phyloP scores from a whole-genome alignment of 163 green algal species.

The Coccomyxa subellipsoidea region DNA sequence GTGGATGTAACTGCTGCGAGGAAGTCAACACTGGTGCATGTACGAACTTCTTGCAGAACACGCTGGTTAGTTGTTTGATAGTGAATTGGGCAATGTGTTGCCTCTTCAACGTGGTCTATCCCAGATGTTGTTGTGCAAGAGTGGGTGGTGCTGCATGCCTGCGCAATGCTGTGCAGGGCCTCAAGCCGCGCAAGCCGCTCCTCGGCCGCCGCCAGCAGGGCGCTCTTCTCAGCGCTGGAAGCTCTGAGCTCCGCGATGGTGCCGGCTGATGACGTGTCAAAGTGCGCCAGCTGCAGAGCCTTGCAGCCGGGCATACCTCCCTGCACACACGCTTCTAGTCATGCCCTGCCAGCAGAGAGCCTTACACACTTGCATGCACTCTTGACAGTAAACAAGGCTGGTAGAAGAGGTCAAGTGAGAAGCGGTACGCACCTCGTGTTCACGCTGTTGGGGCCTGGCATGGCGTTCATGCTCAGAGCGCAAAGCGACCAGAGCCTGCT shows the following conservation, averaged over 20 bases:
- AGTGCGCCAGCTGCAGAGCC: background rate
- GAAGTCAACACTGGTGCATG: too few relatives aligned
- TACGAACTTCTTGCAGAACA: too few relatives aligned
- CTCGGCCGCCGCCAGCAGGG: constrained; percentile 12
- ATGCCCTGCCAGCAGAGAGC: background rate
- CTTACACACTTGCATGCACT: background rate
- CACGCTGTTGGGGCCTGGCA: background rate
- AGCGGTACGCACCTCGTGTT: background rate
- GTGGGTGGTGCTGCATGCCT: constrained; percentile 10
- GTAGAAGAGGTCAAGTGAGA: background rate
- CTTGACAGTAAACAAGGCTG: background rate
- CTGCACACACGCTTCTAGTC: too few relatives aligned
- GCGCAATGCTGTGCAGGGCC: constrained; percentile 22
- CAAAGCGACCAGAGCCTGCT: background rate
- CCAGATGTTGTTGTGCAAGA: too few relatives aligned
- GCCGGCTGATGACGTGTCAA: background rate
- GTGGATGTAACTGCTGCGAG: too few relatives aligned
- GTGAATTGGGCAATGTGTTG: too few relatives aligned
- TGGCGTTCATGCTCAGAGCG: background rate
- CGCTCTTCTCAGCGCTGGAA: constrained; percentile 14
- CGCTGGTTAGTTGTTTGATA: too few relatives aligned
- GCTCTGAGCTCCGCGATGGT: background rate
- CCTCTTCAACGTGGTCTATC: too few relatives aligned
- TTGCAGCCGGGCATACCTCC: background rate
- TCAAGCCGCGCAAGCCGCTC: constrained; percentile 22